Conservation (phyloP, 805 yeast species). For the Naumovozyma baii region DNA sequence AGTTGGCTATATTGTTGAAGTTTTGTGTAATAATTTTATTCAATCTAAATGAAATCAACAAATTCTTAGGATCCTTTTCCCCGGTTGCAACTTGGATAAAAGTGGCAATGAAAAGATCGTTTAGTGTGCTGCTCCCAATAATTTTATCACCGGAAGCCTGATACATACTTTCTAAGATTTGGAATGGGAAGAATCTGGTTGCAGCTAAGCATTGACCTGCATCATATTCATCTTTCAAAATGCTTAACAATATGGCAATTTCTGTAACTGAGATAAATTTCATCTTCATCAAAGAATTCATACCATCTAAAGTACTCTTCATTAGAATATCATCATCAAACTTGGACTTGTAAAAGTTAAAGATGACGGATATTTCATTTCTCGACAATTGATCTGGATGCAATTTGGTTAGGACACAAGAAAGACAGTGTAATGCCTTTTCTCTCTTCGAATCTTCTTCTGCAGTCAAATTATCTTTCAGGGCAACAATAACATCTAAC, state of each 20-base stretch:
- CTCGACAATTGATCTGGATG: constrained; percentile 25
- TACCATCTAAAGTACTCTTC: constrained; percentile 43
- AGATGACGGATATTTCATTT: constrained; percentile 34
- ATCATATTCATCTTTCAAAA: constrained; percentile 36
- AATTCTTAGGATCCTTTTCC: constrained; percentile 90
- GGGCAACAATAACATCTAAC: constrained; percentile 43
- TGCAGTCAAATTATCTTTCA: constrained; percentile 57
- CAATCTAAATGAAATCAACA: constrained; percentile 57
- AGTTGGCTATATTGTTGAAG: constrained; percentile 26
- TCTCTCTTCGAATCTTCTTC: constrained; percentile 45
- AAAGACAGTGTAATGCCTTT: constrained; percentile 38
- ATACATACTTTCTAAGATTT: constrained; percentile 35
- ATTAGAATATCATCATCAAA: constrained; percentile 53
- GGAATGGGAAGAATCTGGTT: constrained; percentile 51
- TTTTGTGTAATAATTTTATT: constrained; percentile 37
- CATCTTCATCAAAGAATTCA: constrained; percentile 44
- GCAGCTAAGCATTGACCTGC: constrained; percentile 52
- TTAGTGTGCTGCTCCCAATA: constrained; percentile 12
- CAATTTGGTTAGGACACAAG: constrained; percentile 31
- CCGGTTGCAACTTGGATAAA: constrained; percentile 68
- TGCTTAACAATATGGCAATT: constrained; percentile 31
- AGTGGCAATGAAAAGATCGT: constrained; percentile 39
- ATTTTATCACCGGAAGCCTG: constrained; percentile 21
- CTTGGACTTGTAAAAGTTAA: constrained; percentile 52
- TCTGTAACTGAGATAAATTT: constrained; percentile 36